Evolutionary conservation across 257 asterid species (phyloP), one percentile per base, ranked within the genome.

Genomic region (Ajuga chamaepitys): DNA sequence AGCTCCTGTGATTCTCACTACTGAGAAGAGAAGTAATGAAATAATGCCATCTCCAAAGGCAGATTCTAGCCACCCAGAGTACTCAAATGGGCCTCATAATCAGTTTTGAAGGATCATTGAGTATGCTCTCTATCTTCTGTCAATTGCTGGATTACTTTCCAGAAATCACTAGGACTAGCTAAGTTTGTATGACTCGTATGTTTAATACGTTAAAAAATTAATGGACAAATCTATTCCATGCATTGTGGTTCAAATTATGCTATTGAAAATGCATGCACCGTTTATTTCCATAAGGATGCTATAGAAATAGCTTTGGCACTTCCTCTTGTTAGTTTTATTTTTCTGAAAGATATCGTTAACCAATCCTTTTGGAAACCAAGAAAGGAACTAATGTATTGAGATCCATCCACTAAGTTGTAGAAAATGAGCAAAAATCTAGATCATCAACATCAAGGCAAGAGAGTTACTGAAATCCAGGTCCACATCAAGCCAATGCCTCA

Each of bases 51-150:
- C 28, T 58, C 37, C 58, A 41, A 54, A 41, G 32, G 28, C 62
- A 47, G 57, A 42, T 37, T 17, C 64, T 46, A 17, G 26, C 55
- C 63, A 56, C 48, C 71, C 41, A 52, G 56, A 58, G 44, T 57
- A 40, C 21, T 24, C 37, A 41, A 68, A 50, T 34, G 30, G 62
- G 56, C 55, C 55, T 68, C 41, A 58, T 54, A 40, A 41, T 58
- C 51, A 65, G 60, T 18, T 67, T 58, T 66, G 63, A 70, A 74
- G 74, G 74, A 56, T 74, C 52, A 67, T 60, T 77, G 58, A 64
- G 73, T 60, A 42, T 74, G 97, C 80, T 84, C 97, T 81, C 95
- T 88, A 71, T 84, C 96, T 88, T 88, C 91, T 88, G 93, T 90
- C 96, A 90, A 78, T 68, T 69, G 51, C 67, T 58, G 52, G 78